A percentile compares a stretch with the other conserved stretches of the same genome.
These are phyloP conservation scores for Punctularia strigosozonata DNA, from an alignment of 768 basidiomycete genomes.

Conservation along the genomic window DNA sequence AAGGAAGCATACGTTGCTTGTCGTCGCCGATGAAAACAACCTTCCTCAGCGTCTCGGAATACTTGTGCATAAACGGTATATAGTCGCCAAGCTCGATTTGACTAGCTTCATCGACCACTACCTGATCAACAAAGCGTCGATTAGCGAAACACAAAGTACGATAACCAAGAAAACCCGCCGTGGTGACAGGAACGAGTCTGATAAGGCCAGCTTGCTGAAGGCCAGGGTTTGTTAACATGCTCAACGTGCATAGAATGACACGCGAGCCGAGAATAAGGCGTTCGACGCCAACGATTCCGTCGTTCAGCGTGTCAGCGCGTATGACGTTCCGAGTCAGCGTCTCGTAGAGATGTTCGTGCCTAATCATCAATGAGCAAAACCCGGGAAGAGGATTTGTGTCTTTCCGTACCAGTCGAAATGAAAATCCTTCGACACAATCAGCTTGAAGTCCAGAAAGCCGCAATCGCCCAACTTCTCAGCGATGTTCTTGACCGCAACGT, in stretches of 20 bases:
- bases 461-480: conserved; percentile 61
- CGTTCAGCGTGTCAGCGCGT: background rate
- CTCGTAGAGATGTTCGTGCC: conserved; percentile 1
- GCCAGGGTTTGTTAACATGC: background rate
- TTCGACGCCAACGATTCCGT: background rate
- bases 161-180: too few species aligned
- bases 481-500: conserved; percentile 85
- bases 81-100: background rate
- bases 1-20: conserved; percentile 18
- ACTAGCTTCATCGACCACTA: conserved; percentile 1
- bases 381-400: background rate
- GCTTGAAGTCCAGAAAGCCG: conserved; percentile 43
- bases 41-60: conserved; percentile 11
- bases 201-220: background rate
- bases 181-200: background rate
- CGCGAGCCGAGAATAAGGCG: background rate
- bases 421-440: conserved; percentile 24
- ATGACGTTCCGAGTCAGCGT: background rate
- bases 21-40: conserved; percentile 21
- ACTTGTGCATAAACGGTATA: conserved; percentile 7
- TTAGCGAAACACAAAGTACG: too few species aligned
- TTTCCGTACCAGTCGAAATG: conserved; percentile 15
- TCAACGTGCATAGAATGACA: background rate
- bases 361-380: background rate
- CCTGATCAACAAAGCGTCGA: too few species aligned